Evolutionary conservation across 2,329 filamentous ascomycete genomes (phyloP).

Genomic region (Exophiala alcalophila): DNA sequence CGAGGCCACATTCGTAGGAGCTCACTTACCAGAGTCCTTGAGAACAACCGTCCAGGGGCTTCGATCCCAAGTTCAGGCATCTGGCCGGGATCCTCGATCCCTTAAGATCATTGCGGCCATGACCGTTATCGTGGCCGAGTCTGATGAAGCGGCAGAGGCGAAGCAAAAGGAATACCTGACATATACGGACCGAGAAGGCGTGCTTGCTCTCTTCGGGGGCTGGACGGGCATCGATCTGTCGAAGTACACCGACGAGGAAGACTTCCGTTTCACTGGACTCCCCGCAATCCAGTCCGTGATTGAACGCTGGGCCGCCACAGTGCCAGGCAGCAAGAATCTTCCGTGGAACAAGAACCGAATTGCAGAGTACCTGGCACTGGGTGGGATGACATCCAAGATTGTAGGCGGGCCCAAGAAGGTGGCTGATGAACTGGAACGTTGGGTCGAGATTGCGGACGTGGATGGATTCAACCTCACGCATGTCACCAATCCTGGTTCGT

Average conservation of each 20-base stretch:
- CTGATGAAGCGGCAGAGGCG: conserved; percentile 52
- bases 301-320: conserved; percentile 22
- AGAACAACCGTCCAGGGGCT: conserved; percentile 51
- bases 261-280: conserved; percentile 56
- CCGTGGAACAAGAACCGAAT: conserved; percentile 42
- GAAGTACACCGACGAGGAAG: conserved; percentile 56
- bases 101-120: conserved; percentile 57
- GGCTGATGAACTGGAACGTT: conserved; percentile 64
- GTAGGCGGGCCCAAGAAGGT: conserved; percentile 62
- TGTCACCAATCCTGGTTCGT: conserved; percentile 51
- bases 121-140: conserved; percentile 49
- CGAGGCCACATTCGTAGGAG: conserved; percentile 59
- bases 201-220: conserved; percentile 55
- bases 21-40: conserved; percentile 58
- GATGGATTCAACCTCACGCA: conserved; percentile 67
- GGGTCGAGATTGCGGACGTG: conserved; percentile 66
- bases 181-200: conserved; percentile 54
- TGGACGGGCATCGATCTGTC: conserved; percentile 62
- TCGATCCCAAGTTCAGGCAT: conserved; percentile 49
- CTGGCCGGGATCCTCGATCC: conserved; percentile 56
- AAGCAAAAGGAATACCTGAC: conserved; percentile 54
- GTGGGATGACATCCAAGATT: conserved; percentile 48
- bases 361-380: conserved; percentile 48
- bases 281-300: conserved; percentile 48
- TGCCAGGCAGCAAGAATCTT: conserved; percentile 38